These are phyloP conservation scores for Notholithocarpus densiflorus DNA, from an alignment of 306 rosid genomes.

Conservation along the genomic window DNA sequence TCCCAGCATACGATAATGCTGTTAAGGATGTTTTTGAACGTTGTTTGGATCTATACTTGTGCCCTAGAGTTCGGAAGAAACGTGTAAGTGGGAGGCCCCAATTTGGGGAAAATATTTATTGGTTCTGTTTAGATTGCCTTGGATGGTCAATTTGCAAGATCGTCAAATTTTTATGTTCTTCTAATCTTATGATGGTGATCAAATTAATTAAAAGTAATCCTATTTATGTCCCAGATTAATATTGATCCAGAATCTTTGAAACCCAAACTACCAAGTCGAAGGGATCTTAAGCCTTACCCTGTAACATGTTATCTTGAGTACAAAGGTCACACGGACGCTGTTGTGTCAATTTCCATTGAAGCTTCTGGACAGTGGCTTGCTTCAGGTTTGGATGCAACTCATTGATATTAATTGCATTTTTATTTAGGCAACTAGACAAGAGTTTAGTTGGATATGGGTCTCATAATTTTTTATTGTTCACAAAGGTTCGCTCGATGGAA, in stretches of 20 bases:
- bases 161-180: neutral
- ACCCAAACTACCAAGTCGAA: slow-evolving; percentile 88
- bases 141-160: slow-evolving; percentile 5
- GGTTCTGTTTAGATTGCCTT: neutral
- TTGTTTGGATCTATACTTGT: slow-evolving; percentile 84
- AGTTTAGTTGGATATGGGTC: neutral
- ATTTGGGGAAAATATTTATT: slow-evolving; percentile 5
- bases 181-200: neutral
- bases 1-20: slow-evolving; percentile 86
- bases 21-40: slow-evolving; percentile 78
- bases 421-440: neutral
- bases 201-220: slow-evolving; percentile 1
- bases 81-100: slow-evolving; percentile 57
- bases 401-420: slow-evolving; percentile 14
- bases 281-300: slow-evolving; percentile 89
- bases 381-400: slow-evolving; percentile 59
- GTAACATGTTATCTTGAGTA: slow-evolving; percentile 69
- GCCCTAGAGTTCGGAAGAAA: slow-evolving; percentile 83
- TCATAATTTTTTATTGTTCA: slow-evolving; percentile 25
- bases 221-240: slow-evolving; percentile 57
- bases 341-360: slow-evolving; percentile 72
- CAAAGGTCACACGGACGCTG: slow-evolving; percentile 83
- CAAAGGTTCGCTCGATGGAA: slow-evolving; percentile 84
- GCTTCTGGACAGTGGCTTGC: slow-evolving; percentile 97
- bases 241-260: slow-evolving; percentile 88